Base-by-base conservation (phyloP, 2,329 filamentous ascomycete species). In the Botryotinia calthae region DNA sequence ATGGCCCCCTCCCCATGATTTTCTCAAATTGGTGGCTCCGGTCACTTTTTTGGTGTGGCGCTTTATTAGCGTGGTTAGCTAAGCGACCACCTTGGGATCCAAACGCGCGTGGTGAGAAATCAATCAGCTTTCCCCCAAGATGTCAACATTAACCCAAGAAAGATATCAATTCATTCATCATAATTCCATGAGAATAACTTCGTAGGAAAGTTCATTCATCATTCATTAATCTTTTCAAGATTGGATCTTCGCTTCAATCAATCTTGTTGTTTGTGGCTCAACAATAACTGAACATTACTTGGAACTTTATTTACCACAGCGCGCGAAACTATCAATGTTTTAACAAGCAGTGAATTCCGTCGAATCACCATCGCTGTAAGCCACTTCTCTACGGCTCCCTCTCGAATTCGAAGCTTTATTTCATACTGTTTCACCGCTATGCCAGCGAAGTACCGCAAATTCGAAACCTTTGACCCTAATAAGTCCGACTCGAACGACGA, bases 401-500 rank as follows among this genome's bases (percentile, higher is more conserved):
- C 10, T 3, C 12, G 44, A 46, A 12, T 10, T 46, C 51, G 64
- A 72, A 56, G 25, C 34, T 31, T 25, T n/a, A 31, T 25, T 42
- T 42, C 42, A 56, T 9, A 28, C 25, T 34, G 48, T 28, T 20
- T 51, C 28, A 66, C 70, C 75, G 76, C 69, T 72, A 81, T 81
- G 80, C 79, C 79, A 61, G 70, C 59, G 61, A 74, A 74, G 64
- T 81, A 81, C 77, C 80, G 89, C 71, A 91, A 90, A 84, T 82
- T 89, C 72, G 86, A 88, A 75, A 84, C 85, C 71, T 91, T 91
- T 76, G 89, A 91, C 80, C 88, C 87, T 4, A 91, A 90, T 80
- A 87, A 89, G 79, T 91, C 89, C 68, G 89, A 91, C 76, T 84
- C 89, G 2, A 86, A 89, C 67, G 89, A 91, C 79, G 88, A 89